phyloP scores from a whole-genome alignment of 1,284 basidiomycete genomes.

The Schizophyllum commune region DNA sequence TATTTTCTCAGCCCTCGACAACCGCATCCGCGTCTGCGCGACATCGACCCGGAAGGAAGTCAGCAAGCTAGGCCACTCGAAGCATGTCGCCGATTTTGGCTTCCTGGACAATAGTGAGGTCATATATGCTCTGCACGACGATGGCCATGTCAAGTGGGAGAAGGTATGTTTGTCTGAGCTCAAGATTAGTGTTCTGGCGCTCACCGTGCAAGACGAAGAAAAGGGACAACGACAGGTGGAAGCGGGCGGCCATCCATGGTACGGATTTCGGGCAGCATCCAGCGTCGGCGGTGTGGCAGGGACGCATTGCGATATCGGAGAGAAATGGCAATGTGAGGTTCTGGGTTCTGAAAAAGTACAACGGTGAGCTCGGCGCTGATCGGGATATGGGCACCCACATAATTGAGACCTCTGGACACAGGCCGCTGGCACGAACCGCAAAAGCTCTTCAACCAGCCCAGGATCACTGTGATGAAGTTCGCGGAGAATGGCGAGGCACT shows the following conservation, averaged over 20 bases:
- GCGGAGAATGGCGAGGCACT: constrained; percentile 52
- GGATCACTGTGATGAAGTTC: constrained; percentile 54
- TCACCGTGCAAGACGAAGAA: neutral
- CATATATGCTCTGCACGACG: neutral
- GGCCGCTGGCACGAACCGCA: constrained; percentile 21
- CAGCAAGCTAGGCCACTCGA: neutral
- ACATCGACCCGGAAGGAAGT: neutral
- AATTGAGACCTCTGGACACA: neutral
- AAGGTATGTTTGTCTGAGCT: neutral
- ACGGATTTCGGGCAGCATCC: constrained; percentile 55
- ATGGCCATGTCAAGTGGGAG: neutral
- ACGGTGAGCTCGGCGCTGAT: constrained; percentile 1
- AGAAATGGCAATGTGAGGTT: neutral
- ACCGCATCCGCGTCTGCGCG: neutral
- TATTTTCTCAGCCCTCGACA: neutral
- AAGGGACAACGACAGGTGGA: neutral
- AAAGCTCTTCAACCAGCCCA: constrained; percentile 49
- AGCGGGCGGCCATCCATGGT: neutral
- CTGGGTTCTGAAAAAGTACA: neutral
- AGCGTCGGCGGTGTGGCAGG: constrained; percentile 40
- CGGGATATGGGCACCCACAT: constrained; percentile 45
- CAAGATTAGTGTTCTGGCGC: neutral
- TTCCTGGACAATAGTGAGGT: neutral
- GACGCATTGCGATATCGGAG: neutral
- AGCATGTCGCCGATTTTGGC: neutral